A percentile compares a stretch with the other conserved stretches of the same genome.
Evolutionary conservation across 2,329 filamentous ascomycete species (phyloP).

Genomic region (Daldinia sp.): DNA sequence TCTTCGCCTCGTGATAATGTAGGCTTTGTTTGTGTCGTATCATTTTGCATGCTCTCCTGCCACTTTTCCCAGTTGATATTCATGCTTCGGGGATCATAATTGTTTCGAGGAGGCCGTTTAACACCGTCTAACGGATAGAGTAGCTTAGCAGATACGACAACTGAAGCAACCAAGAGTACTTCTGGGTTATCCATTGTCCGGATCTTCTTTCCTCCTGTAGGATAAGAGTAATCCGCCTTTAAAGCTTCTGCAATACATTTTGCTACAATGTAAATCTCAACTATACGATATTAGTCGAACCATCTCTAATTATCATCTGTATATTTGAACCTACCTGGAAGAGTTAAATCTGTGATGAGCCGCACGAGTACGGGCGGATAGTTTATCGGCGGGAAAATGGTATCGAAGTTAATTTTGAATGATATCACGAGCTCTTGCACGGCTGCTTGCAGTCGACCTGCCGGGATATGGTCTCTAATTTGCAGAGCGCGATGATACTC

Average conservation of each 20-base stretch:
- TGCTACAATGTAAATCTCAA: conserved; percentile 70
- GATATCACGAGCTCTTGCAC: conserved; percentile 69
- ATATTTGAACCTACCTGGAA: conserved; percentile 68
- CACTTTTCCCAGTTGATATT: conserved; percentile 78
- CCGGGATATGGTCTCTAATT: conserved; percentile 55
- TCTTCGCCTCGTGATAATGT: conserved; percentile 43
- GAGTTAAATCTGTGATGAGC: conserved; percentile 73
- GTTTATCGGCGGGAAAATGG: conserved; percentile 79
- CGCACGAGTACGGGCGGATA: conserved; percentile 71
- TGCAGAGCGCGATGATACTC: conserved; percentile 68
- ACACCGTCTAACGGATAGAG: conserved; percentile 76
- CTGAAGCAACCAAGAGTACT: conserved; percentile 71
- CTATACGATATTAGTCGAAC: conserved; percentile 51
- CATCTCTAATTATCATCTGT: background rate
- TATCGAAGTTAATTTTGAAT: conserved; percentile 72
- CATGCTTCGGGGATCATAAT: conserved; percentile 65
- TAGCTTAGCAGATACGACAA: conserved; percentile 81
- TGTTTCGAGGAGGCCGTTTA: conserved; percentile 57
- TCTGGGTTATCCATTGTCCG: conserved; percentile 74
- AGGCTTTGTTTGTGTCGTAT: conserved; percentile 30
- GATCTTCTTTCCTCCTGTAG: conserved; percentile 54
- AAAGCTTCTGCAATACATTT: conserved; percentile 63
- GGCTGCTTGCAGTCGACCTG: conserved; percentile 69
- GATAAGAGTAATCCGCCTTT: conserved; percentile 65
- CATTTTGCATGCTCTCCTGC: conserved; percentile 59